Evolutionary conservation across 305 asterid species (phyloP).

Genomic region (Fraxinus latifolia): DNA sequence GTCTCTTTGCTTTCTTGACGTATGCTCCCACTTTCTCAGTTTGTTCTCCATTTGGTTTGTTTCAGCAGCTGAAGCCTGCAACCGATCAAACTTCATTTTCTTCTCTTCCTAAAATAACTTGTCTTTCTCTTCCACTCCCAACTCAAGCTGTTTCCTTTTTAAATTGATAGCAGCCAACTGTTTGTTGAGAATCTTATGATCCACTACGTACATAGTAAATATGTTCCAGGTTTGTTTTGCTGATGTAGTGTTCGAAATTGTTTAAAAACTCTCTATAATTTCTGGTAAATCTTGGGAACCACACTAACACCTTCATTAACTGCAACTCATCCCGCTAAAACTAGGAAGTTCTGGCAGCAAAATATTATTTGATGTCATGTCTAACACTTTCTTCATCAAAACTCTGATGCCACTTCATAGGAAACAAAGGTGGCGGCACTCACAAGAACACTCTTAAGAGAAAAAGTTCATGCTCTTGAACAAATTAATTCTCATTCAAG

Average conservation of each 20-base stretch:
- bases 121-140: background rate
- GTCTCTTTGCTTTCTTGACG: background rate
- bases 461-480: background rate
- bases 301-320: background rate
- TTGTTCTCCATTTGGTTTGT: conserved; percentile 1
- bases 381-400: background rate
- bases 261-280: background rate
- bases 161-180: background rate
- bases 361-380: background rate
- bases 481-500: background rate
- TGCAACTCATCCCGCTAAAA: background rate
- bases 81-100: background rate
- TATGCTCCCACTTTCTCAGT: background rate
- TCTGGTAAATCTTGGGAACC: background rate
- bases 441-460: background rate
- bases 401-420: background rate
- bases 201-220: background rate
- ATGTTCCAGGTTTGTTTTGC: background rate
- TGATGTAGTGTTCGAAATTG: background rate
- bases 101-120: conserved; percentile 2
- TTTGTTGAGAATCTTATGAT: conserved; percentile 4
- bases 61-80: conserved; percentile 5
- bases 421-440: background rate
- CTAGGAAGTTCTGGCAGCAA: background rate
- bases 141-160: background rate